Base-by-base conservation (phyloP, 1,284 basidiomycete genomes). In the Agroathelia rolfsii region DNA sequence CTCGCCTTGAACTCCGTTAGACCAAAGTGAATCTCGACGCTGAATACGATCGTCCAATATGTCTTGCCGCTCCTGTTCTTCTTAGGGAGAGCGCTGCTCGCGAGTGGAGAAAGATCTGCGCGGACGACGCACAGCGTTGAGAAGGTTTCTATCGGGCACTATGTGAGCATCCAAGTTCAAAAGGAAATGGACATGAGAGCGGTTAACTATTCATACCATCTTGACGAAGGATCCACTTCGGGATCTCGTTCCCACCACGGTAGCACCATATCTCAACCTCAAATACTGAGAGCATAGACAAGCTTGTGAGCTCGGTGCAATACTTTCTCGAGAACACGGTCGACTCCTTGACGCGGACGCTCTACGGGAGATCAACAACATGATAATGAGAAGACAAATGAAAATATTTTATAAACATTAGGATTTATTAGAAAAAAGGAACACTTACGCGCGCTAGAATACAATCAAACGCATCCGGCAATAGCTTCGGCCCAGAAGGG, bases 191-290 rank as follows among this genome's bases (percentile, higher is more conserved):
- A 24, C 35, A 36, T 16, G n/a, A n/a, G n/a, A n/a, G n/a, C n/a
- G n/a, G n/a, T n/a, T n/a, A 24, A 28, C 29, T 22, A 10, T 21
- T 52, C 54, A 2, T 41, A 76, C 76, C 73, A 37, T 68, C 66
- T 15, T 70, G 56, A 30, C 79, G 59, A 30, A 73, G 59, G 34
- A 84, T 83, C 80, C 80, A 83, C 42, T 74, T 69, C 3, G 81
- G 80, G 23, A 78, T 59, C 1, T 52, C 58, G 42, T 77, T 69
- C 19, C 74, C 74, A 6, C 80, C 80, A 43, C 79, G 61, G 54
- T 69, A 84, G 49, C 80, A 83, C 81, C 80, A 84, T 38, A 84
- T 69, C 50, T 83, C 80, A 20, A 83, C 78, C 49, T 84, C 80
- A 44, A 84, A 83, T 7, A 83, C 76, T 7, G 76, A 80, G 3